These are phyloP conservation scores for Pezizomycotina sp. DNA, from an alignment of 2,329 filamentous ascomycete genomes.

Conservation along the genomic window DNA sequence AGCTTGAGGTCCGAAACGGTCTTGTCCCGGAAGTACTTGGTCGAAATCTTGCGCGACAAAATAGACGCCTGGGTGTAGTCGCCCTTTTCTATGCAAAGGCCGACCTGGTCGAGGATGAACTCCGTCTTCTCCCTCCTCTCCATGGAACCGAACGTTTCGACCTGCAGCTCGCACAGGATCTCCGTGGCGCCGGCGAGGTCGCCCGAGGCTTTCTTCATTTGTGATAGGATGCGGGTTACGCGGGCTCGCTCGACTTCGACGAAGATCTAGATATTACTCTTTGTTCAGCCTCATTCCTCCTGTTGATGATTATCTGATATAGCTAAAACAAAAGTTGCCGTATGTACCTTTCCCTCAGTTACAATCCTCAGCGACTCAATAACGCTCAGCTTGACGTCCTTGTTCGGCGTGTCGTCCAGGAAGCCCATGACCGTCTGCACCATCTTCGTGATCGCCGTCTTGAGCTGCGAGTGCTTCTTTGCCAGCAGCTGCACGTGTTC, in stretches of 20 bases:
- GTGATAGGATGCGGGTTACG: constrained; percentile 82
- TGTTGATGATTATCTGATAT: constrained; percentile 9
- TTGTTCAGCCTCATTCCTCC: not conserved
- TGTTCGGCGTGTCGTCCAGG: constrained; percentile 64
- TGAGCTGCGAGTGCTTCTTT: constrained; percentile 99
- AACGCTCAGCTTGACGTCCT: constrained; percentile 77
- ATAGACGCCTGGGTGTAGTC: constrained; percentile 96
- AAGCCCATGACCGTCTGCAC: constrained; percentile 92
- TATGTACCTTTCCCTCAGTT: constrained; percentile 74
- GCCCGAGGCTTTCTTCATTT: constrained; percentile 94
- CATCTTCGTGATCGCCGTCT: constrained; percentile 98
- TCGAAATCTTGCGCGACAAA: constrained; percentile 91
- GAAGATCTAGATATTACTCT: constrained; percentile 51
- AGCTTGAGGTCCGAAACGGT: constrained; percentile 95
- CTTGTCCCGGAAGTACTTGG: constrained; percentile 68
- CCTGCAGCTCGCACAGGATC: constrained; percentile 90
- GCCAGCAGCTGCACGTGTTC: constrained; percentile 91
- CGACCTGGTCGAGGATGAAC: constrained; percentile 90
- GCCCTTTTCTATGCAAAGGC: constrained; percentile 81
- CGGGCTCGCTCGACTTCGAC: constrained; percentile 95
- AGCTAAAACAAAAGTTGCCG: not conserved
- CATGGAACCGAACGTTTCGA: constrained; percentile 98
- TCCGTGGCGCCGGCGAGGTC: constrained; percentile 81
- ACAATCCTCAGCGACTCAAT: constrained; percentile 93
- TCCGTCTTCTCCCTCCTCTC: constrained; percentile 93